Base-by-base conservation (phyloP, 139 green algal genomes). In the Diplosphaera chodatii region DNA sequence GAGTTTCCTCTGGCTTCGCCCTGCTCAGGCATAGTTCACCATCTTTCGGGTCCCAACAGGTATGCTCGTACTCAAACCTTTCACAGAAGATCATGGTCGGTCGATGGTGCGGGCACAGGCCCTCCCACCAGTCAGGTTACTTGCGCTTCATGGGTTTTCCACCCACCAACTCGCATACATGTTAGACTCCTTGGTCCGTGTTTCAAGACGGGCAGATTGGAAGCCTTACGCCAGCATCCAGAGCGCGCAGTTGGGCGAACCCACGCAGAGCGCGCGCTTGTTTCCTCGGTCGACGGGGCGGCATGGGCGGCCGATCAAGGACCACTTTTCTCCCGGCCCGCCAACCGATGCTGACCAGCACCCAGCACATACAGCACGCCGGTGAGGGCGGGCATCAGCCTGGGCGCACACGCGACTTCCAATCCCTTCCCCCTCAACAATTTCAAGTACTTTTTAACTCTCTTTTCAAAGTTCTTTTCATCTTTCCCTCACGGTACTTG, bases 381-480 rank as follows among this genome's bases (percentile, higher is more conserved):
- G 74, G 48, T 59, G 82, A 83, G 81, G 75, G 87, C 76, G 81
- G 73, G 71, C 82, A 83, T 90, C 77, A 88, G 85, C 82, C 84
- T 88, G 78, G 81, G 81, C 79, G 80, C 87, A 93, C 86, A 70
- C 81, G 65, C 76, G 82, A 72, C 79, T 82, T 85, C 82, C 80
- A 91, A 88, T 87, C 82, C 80, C 86, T 96, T 96, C 90, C 90
- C 87, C 83, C 85, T 91, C 87, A 93, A 93, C 90, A 93, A 92
- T 96, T 94, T 96, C 87, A 92, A 88, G 87, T 81, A 92, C 88
- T 96, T 92, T 93, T 93, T 92, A 88, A 94, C 90, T 96, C 89
- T 96, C 90, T 96, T 93, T 96, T 93, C 87, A 94, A 94, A 92
- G 89, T 93, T 87, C 89, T 96, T 96, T 96, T 94, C 90, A 94